A percentile compares a stretch with the other conserved stretches of the same genome.
Evolutionary conservation across 352 stramenopile species (phyloP).

Genomic region (Phytophthora macrochlamydospora): DNA sequence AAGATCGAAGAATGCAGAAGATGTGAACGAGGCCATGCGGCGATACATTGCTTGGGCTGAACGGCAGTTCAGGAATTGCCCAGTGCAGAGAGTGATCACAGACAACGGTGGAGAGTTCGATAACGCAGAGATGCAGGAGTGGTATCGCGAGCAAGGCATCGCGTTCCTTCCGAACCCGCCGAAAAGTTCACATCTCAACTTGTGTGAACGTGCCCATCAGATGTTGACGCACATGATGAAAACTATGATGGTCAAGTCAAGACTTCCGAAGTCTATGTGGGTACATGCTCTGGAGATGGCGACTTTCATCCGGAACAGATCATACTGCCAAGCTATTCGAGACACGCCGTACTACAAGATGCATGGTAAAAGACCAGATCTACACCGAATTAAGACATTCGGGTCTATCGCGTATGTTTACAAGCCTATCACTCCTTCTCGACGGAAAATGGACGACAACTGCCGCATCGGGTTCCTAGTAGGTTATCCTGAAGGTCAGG

Average conservation of each 20-base stretch:
- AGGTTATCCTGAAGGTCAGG: slow-evolving; percentile 1
- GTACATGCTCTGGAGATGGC: slow-evolving; percentile 1
- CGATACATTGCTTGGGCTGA: not conserved
- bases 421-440: not conserved
- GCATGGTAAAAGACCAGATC: not conserved
- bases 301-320: not conserved
- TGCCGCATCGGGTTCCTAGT: slow-evolving; percentile 2
- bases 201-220: slow-evolving; percentile 12
- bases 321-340: not conserved
- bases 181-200: slow-evolving; percentile 17
- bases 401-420: slow-evolving; percentile 3
- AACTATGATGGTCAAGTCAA: slow-evolving; percentile 1
- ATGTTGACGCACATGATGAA: slow-evolving; percentile 6
- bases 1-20: not conserved
- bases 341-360: slow-evolving; percentile 3
- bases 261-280: not conserved
- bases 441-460: not conserved
- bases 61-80: not conserved
- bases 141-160: not conserved
- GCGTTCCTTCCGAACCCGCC: slow-evolving; percentile 1
- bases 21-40: not conserved
- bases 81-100: not conserved
- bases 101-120: slow-evolving; percentile 1
- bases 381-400: slow-evolving; percentile 4
- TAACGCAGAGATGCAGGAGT: not conserved